phyloP scores from a whole-genome alignment of 2,329 filamentous ascomycete genomes.

The Penicillium sp. region DNA sequence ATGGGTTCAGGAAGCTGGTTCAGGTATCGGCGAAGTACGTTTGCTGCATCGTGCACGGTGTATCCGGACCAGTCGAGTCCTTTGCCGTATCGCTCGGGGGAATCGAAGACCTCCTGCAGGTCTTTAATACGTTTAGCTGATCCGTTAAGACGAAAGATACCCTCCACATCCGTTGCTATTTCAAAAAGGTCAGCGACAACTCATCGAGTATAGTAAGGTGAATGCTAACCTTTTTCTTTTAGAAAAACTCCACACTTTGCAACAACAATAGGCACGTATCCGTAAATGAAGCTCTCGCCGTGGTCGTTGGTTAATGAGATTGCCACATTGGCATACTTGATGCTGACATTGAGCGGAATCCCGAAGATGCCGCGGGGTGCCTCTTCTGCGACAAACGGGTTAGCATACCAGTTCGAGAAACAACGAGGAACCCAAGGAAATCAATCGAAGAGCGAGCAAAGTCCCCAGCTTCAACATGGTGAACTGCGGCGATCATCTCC shows the following conservation, averaged over 20 bases:
- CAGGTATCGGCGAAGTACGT: constrained; percentile 90
- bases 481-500: not conserved
- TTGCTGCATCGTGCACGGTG: constrained; percentile 96
- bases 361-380: constrained; percentile 80
- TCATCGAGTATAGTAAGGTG: constrained; percentile 23
- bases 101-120: constrained; percentile 86
- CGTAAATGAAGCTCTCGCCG: constrained; percentile 95
- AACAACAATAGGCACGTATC: constrained; percentile 96
- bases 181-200: constrained; percentile 23
- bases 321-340: constrained; percentile 95
- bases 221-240: constrained; percentile 85
- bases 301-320: constrained; percentile 93
- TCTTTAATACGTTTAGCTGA: constrained; percentile 99
- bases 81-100: constrained; percentile 92
- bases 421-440: not conserved
- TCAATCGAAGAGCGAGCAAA: not conserved
- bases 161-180: constrained; percentile 86
- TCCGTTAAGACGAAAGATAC: constrained; percentile 92
- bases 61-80: constrained; percentile 96
- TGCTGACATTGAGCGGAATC: constrained; percentile 87
- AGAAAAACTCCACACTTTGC: constrained; percentile 96
- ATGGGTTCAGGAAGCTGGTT: constrained; percentile 97
- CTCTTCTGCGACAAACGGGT: constrained; percentile 19
- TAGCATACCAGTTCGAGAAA: constrained; percentile 4
- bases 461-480: not conserved